phyloP scores from a whole-genome alignment of 2,329 filamentous ascomycete species.

The Penicillium decumbens region DNA sequence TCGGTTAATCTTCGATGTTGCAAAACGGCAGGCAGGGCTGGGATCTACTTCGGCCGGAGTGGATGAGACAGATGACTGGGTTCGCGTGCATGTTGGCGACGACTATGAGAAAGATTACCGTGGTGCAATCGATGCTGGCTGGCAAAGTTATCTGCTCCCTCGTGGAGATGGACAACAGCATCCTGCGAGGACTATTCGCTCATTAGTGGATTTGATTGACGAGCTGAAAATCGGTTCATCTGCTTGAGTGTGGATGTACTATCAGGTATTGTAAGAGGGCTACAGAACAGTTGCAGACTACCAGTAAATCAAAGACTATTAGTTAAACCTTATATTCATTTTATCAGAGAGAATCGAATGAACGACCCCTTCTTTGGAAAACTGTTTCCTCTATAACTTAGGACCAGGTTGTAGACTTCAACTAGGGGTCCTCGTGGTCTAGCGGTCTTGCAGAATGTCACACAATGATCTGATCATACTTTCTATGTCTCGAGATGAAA shows the following conservation, averaged over 20 bases:
- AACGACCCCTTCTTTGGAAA: too few species aligned
- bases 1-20: slow-evolving; percentile 39
- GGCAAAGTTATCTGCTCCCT: slow-evolving; percentile 34
- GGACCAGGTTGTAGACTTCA: too few species aligned
- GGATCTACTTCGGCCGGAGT: neutral
- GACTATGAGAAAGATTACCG: slow-evolving; percentile 41
- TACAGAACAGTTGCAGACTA: too few species aligned
- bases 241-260: too few species aligned
- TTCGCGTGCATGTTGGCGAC: slow-evolving; percentile 44
- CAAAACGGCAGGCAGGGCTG: slow-evolving; percentile 29
- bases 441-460: too few species aligned
- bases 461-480: neutral
- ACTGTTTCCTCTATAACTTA: too few species aligned
- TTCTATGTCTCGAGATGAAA: neutral
- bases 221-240: slow-evolving; percentile 10
- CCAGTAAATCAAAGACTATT: too few species aligned
- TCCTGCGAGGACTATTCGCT: slow-evolving; percentile 15
- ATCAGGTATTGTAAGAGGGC: too few species aligned
- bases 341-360: too few species aligned
- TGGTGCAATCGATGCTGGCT: slow-evolving; percentile 37
- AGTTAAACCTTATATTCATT: too few species aligned
- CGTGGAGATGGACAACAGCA: slow-evolving; percentile 14
- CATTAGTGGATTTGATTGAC: slow-evolving; percentile 25
- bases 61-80: slow-evolving; percentile 19
- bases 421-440: too few species aligned